Conservation (phyloP, 2,329 filamentous ascomycete genomes). For the Lomentospora prolificans region DNA sequence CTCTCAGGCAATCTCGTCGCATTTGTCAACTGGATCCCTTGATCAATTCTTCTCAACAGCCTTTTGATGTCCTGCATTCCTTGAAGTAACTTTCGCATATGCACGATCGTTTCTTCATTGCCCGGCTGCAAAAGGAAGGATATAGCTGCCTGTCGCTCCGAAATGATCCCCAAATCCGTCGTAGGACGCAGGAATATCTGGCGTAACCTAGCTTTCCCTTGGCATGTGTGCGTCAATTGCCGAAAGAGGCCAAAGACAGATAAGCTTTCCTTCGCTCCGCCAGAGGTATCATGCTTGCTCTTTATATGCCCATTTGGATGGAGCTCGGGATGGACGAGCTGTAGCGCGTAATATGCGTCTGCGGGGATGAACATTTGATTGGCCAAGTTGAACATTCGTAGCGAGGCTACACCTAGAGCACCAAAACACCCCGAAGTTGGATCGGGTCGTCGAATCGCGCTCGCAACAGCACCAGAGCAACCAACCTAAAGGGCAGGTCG, state of each 20-base stretch:
- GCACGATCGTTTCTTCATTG: slow-evolving; percentile 47
- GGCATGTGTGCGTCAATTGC: slow-evolving; percentile 62
- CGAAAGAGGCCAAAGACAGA: slow-evolving; percentile 80
- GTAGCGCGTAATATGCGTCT: slow-evolving; percentile 72
- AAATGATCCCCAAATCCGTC: slow-evolving; percentile 56
- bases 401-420: slow-evolving; percentile 45
- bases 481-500: slow-evolving; percentile 44
- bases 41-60: slow-evolving; percentile 60
- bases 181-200: slow-evolving; percentile 75
- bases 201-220: slow-evolving; percentile 66
- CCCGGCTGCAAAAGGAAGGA: slow-evolving; percentile 55
- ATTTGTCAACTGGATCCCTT: slow-evolving; percentile 56
- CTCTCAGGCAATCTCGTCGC: slow-evolving; percentile 44
- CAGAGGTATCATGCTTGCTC: background rate
- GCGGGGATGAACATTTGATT: slow-evolving; percentile 66
- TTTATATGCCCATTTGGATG: slow-evolving; percentile 66
- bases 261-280: slow-evolving; percentile 66
- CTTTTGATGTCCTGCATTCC: slow-evolving; percentile 68
- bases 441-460: slow-evolving; percentile 61
- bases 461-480: slow-evolving; percentile 80
- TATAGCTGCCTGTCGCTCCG: slow-evolving; percentile 62
- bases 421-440: background rate
- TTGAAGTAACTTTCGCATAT: slow-evolving; percentile 51
- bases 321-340: slow-evolving; percentile 73
- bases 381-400: slow-evolving; percentile 67